Percentiles rank a stretch among this genome's conserved stretches.
phyloP scores from a whole-genome alignment of 192 early-diverging fungal genomes.

The Linnemannia zychae region DNA sequence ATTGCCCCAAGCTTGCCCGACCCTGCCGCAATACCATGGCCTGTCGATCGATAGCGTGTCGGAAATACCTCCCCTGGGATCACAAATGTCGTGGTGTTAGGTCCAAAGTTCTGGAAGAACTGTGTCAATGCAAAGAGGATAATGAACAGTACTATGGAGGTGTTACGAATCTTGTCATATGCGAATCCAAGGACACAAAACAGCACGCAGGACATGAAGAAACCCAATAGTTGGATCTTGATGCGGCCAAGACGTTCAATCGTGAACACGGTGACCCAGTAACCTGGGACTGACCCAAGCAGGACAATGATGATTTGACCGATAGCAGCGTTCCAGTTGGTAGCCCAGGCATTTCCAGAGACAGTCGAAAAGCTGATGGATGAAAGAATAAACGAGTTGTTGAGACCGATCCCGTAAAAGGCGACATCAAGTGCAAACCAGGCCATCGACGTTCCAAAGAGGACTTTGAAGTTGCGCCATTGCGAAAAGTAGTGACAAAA shows the following conservation, averaged over 20 bases:
- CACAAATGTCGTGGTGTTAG: slow-evolving; percentile 92
- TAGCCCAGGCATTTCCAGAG: slow-evolving; percentile 44
- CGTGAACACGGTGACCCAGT: slow-evolving; percentile 90
- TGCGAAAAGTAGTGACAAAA: slow-evolving; percentile 79
- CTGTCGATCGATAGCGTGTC: slow-evolving; percentile 83
- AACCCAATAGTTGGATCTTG: slow-evolving; percentile 91
- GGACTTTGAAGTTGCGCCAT: slow-evolving; percentile 85
- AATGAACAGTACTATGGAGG: slow-evolving; percentile 69
- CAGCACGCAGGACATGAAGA: slow-evolving; percentile 75
- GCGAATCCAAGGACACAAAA: slow-evolving; percentile 82
- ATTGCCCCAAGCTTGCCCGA: slow-evolving; percentile 85
- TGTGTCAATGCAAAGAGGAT: slow-evolving; percentile 75
- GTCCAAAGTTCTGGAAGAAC: slow-evolving; percentile 96
- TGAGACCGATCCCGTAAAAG: slow-evolving; percentile 88
- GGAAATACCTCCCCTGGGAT: slow-evolving; percentile 89
- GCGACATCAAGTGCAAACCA: slow-evolving; percentile 87
- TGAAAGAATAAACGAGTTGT: slow-evolving; percentile 79
- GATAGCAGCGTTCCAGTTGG: slow-evolving; percentile 69
- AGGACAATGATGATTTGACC: slow-evolving; percentile 94
- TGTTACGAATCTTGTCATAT: slow-evolving; percentile 74
- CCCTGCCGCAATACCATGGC: slow-evolving; percentile 87
- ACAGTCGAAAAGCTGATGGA: slow-evolving; percentile 76
- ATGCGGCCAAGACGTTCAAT: slow-evolving; percentile 92
- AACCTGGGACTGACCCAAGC: slow-evolving; percentile 90
- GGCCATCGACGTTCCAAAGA: slow-evolving; percentile 79